A percentile compares a stretch with the other conserved stretches of the same genome.
Conservation (phyloP, 139 green algal genomes). For the Chlorella sp. region DNA sequence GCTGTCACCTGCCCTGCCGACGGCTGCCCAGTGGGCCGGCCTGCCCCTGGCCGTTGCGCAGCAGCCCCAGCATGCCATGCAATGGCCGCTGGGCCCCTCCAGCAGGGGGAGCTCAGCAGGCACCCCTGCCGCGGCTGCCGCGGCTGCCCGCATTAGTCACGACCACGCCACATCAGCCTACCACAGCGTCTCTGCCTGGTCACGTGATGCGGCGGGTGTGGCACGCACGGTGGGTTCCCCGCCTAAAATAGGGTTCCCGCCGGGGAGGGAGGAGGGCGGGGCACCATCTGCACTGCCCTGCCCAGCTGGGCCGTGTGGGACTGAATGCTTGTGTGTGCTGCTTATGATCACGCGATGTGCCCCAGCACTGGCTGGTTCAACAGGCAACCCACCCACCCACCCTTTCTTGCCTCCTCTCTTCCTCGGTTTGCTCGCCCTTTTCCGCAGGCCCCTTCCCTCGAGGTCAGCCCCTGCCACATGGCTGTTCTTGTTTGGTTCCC, state of each 20-base stretch:
- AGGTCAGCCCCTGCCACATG: too few species aligned
- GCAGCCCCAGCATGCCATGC: neutral
- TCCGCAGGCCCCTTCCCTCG: too few species aligned
- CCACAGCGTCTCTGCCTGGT: conserved; percentile 22
- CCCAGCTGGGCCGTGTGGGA: neutral
- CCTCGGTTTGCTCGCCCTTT: too few species aligned
- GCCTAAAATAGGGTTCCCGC: neutral
- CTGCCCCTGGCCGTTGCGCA: neutral
- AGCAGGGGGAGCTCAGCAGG: neutral
- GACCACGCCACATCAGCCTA: neutral
- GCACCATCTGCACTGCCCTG: neutral
- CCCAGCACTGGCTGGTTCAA: too few species aligned
- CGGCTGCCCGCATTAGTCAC: neutral
- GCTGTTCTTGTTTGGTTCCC: too few species aligned
- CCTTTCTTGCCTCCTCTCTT: too few species aligned
- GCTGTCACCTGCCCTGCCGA: too few species aligned
- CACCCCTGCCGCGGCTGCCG: neutral
- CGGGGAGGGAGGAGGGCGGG: neutral
- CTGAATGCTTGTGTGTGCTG: neutral
- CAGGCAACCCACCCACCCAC: too few species aligned
- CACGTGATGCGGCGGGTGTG: neutral
- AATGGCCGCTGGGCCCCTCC: neutral
- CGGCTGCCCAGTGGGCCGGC: too few species aligned
- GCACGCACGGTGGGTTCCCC: neutral
- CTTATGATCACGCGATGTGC: too few species aligned